Base-by-base conservation (phyloP, 768 basidiomycete species). In the Lentinula sp. region DNA sequence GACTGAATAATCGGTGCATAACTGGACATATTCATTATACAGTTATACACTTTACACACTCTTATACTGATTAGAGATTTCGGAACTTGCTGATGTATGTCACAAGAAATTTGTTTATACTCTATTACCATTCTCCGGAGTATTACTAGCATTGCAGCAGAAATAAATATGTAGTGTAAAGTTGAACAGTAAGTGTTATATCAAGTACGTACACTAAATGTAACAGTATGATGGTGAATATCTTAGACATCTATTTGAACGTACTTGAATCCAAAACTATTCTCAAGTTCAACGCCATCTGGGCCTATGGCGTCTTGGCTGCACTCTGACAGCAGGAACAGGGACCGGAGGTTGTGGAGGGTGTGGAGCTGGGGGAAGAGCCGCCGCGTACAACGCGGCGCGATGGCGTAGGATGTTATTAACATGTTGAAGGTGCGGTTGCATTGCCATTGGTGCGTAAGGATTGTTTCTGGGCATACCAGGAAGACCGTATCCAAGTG, bases 401-500 rank as follows among this genome's bases (percentile, higher is more conserved):
- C 20, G 46, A 20, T 48, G 12, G 6, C 16, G 42, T 15, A 16
- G 3, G 23, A 18, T 3, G 5, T 16, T n/a, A 23, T 48, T 9
- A 28, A 28, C 28, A 39, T 39, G 9, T 13, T 52, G 32, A 52
- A 35, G 10, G 2, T n/a, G 51, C 4, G 20, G n/a, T 13, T 2
- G 53, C 2, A 7, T 20, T 42, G n/a, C 33, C 52, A 45, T 13
- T 33, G 39, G 36, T 46, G 23, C 33, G 18, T 52, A 59, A 12
- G 37, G 37, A 45, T 61, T 55, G 20, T 42, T 41, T 35, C 56
- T 32, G 28, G 56, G 56, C 56, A 57, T 57, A 2, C 56, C 56
- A 57, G 56, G 56, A 57, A 45, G 10, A 39, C 53, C 53, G 20
- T 54, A 54, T 39, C 53, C 53, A 36, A 39, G 33, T 4, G 20